phyloP scores from a whole-genome alignment of 2,329 filamentous ascomycete species.

The Coniochaeta sp. region DNA sequence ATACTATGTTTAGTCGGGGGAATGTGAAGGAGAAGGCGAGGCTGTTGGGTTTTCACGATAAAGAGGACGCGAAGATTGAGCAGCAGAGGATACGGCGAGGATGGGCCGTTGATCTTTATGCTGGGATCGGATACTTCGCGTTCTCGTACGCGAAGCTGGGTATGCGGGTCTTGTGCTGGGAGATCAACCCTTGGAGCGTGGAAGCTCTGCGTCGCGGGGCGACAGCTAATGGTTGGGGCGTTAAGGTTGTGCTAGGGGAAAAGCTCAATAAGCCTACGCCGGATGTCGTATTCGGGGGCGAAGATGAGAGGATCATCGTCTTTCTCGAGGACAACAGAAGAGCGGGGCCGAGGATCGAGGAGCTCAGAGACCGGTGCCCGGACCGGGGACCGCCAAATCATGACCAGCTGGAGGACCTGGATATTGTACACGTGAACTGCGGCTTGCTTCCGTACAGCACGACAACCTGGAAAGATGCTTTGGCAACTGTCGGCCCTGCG shows the following conservation, averaged over 20 bases:
- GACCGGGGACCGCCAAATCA: neutral
- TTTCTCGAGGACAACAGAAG: slow-evolving; percentile 61
- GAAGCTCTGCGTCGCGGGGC: slow-evolving; percentile 77
- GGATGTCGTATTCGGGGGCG: slow-evolving; percentile 30
- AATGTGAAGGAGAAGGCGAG: slow-evolving; percentile 86
- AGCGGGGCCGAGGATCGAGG: slow-evolving; percentile 35
- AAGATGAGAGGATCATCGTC: slow-evolving; percentile 45
- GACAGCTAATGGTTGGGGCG: slow-evolving; percentile 56
- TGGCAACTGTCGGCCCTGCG: slow-evolving; percentile 31
- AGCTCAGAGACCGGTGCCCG: slow-evolving; percentile 14
- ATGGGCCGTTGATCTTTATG: slow-evolving; percentile 75
- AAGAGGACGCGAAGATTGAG: slow-evolving; percentile 9
- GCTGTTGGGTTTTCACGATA: slow-evolving; percentile 46
- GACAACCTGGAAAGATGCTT: slow-evolving; percentile 43
- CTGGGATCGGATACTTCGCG: slow-evolving; percentile 89
- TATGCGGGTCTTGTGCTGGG: slow-evolving; percentile 74
- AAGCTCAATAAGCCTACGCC: slow-evolving; percentile 30
- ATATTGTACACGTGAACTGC: slow-evolving; percentile 54
- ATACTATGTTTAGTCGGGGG: slow-evolving; percentile 91
- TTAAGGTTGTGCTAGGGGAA: slow-evolving; percentile 40
- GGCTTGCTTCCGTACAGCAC: slow-evolving; percentile 54
- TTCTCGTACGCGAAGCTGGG: slow-evolving; percentile 74
- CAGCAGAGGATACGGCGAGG: neutral
- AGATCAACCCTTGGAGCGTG: slow-evolving; percentile 82
- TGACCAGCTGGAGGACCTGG: neutral